Base-by-base conservation (phyloP, 1,284 basidiomycete genomes). In the Trichosporon sp. region DNA sequence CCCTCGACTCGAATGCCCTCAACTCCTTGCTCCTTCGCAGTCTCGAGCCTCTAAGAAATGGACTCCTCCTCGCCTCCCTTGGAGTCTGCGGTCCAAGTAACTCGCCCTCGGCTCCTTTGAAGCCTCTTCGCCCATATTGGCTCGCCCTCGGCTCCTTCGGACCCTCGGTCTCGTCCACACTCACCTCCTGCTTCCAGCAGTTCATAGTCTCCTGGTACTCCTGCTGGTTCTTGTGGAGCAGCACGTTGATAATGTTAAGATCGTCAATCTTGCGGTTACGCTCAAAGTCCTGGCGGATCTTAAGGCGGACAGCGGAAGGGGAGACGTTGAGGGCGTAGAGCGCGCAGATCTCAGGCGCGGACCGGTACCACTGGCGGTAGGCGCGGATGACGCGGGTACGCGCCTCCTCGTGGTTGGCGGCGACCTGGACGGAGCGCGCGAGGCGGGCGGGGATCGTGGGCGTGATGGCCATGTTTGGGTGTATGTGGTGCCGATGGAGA, bases 201-300 rank as follows among this genome's bases (percentile, higher is more conserved):
- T 97, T 97, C 84, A 96, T 85, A 56, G 90, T 89, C 84, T 95
- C 96, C 83, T 99, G 96, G 77, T 88, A 94, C 73, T 97, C 94
- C 81, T 88, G 88, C 69, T 88, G 84, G 66, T 86, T 86, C 85
- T 98, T 98, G 79, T 89, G 85, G 58, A 98, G 78, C 71, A 98
- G 84, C 59, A 97, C 83, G 78, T 99, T 93, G 77, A 97, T 87
- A 49, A 91, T 87, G 62, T 88, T 86, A 33, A 87, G 81, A 82
- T 99, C 93, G 59, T 88, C 87, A 59, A 97, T 87, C 73, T 90
- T 83, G 66, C 89, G 86, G 84, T 95, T 90, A 71, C 85, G 84
- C 81, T 99, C 95, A 73, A 97, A 98, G 70, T 88, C 87, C 72
- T 88, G 86, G 72, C 95, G 88, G 71, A 98, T 87, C 74, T 88